Evolutionary conservation across 1,284 basidiomycete species (phyloP).

Genomic region (Peniophora sp.): DNA sequence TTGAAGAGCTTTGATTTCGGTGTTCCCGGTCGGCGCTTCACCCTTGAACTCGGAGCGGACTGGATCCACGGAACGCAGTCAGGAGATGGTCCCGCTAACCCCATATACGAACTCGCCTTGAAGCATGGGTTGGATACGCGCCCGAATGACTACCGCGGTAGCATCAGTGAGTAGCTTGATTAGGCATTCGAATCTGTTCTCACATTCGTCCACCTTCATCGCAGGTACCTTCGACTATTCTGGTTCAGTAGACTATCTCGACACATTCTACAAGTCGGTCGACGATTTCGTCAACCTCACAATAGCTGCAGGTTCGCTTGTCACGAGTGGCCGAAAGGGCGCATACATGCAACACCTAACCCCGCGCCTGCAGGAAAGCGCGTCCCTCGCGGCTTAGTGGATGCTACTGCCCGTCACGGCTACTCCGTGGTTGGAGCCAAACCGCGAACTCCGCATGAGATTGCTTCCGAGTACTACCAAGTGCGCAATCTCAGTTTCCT

Average conservation of each 20-base stretch:
- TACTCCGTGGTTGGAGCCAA: constrained; percentile 36
- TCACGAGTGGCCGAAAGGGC: too few species aligned
- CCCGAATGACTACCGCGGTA: constrained; percentile 38
- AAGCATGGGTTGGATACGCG: constrained; percentile 46
- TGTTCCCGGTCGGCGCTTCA: constrained; percentile 24
- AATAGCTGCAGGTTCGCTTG: constrained; percentile 27
- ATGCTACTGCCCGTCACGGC: constrained; percentile 36
- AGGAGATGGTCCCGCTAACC: constrained; percentile 45
- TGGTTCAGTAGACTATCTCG: constrained; percentile 38
- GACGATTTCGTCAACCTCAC: constrained; percentile 35
- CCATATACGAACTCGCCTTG: constrained; percentile 50
- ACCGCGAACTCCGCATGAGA: constrained; percentile 31
- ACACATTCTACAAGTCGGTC: constrained; percentile 33
- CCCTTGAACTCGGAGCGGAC: constrained; percentile 58
- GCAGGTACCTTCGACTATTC: constrained; percentile 44
- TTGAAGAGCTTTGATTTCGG: constrained; percentile 43
- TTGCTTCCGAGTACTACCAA: constrained; percentile 40
- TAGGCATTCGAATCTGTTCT: neutral
- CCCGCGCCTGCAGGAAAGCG: constrained; percentile 26
- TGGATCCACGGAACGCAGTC: constrained; percentile 66
- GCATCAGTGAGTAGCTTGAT: constrained; percentile 8
- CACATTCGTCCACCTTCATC: neutral
- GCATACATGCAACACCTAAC: too few species aligned
- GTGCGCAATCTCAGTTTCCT: neutral
- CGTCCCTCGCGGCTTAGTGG: constrained; percentile 32